Evolutionary conservation across 148 eudicot species (phyloP).

Genomic region (Fallopia convolvulus): DNA sequence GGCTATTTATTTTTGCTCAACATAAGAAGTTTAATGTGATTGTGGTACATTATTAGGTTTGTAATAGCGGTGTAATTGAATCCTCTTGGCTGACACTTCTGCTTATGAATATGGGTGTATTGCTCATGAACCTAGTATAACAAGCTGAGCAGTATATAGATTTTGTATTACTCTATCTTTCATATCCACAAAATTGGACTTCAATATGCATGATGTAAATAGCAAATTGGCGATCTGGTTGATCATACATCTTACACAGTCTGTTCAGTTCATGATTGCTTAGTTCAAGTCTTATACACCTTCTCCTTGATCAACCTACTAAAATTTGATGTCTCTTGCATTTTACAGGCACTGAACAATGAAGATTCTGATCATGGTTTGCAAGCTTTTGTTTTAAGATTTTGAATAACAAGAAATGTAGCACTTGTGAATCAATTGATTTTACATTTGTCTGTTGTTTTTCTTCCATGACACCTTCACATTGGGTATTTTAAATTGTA

Average conservation of each 20-base stretch:
- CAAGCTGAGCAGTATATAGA: not conserved
- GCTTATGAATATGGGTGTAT: not conserved
- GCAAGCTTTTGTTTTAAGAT: not conserved
- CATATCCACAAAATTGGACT: not conserved
- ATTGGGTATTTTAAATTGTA: constrained; percentile 6
- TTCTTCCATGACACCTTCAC: not conserved
- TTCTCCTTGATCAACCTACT: not conserved
- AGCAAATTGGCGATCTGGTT: not conserved
- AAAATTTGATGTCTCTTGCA: not conserved
- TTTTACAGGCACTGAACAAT: constrained; percentile 4
- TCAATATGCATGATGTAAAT: not conserved
- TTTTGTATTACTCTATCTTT: not conserved
- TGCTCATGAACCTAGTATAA: not conserved
- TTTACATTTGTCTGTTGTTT: not conserved
- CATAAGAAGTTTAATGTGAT: not conserved
- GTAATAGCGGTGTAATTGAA: not conserved
- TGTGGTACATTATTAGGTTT: not conserved
- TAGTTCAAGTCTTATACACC: not conserved
- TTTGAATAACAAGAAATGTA: not conserved
- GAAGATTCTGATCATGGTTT: not conserved
- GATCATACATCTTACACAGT: not conserved
- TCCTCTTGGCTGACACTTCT: not conserved
- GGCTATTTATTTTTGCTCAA: not conserved
- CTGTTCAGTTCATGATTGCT: not conserved
- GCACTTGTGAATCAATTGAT: not conserved